Base-by-base conservation (phyloP, 129 eudicot species). In the Mikania micrantha region DNA sequence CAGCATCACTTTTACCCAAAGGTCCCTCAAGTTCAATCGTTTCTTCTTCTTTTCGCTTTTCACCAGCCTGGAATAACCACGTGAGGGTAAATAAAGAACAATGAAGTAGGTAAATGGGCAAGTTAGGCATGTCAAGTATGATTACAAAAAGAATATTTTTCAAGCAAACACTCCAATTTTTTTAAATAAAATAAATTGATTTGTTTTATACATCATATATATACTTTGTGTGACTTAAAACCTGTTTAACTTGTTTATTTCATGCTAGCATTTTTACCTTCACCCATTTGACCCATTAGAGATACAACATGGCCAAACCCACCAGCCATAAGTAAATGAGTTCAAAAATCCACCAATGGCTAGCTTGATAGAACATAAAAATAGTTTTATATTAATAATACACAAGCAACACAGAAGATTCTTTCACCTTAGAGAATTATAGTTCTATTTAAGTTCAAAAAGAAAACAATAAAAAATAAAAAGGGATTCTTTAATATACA, bases 31-130 rank as follows among this genome's bases (percentile, higher is more conserved):
- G 90, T 77, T 94, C 99, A 56, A 94, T 85, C 66, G 82, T 81
- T 81, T 94, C 97, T 80, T 89, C 99, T 75, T 90, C 99, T 84
- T 87, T 94, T 78, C 97, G 83, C 84, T 87, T 89, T 88, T 94
- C 99, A 28, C 99, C 99, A 73, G 97, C 99, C 97, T 94, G 75
- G 20, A 65, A 48, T 27, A 78, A 71, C 42, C 57, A 58, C 72
- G 57, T 35, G 56, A 28, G 40, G 5, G 42, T 58, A 27, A 29
- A 9, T 25, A 54, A 54, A 5, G 32, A 10, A 54, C 60, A 27
- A 54, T 25, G 60, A 54, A 24, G 61, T 50, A 10, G 58, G n/a
- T n/a, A 56, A 56, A 28, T 28, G 22, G 20, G 36, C 3, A 9
- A 3, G 36, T 54, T 12, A 35, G 35, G 4, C 19, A 3, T 9